These are phyloP conservation scores for Epichloe gansuensis DNA, from an alignment of 2,329 filamentous ascomycete genomes.

Conservation along the genomic window DNA sequence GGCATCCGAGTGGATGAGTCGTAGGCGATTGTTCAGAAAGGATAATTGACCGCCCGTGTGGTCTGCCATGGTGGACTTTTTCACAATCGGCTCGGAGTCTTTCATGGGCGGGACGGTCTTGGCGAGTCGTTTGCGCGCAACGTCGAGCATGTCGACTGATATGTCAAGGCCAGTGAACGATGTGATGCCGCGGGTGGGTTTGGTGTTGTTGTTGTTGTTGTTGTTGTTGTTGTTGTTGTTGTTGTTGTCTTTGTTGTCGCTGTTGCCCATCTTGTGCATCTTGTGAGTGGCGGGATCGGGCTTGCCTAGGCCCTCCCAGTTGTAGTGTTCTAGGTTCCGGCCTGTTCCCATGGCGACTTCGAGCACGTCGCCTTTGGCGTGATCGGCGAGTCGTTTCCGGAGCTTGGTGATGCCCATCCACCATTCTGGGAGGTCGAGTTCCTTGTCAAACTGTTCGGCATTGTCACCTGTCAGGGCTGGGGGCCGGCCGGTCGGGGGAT, in stretches of 20 bases:
- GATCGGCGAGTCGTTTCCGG: conserved; percentile 34
- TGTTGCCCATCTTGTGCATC: background rate
- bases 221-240: background rate
- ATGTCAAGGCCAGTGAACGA: conserved; percentile 53
- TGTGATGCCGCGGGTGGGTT: conserved; percentile 21
- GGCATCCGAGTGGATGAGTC: conserved; percentile 38
- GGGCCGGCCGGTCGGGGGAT: conserved; percentile 35
- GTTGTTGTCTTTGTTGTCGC: background rate
- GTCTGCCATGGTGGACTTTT: conserved; percentile 21
- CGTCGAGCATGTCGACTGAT: conserved; percentile 45
- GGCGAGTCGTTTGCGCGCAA: conserved; percentile 41
- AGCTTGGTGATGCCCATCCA: conserved; percentile 43
- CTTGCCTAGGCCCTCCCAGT: conserved; percentile 35
- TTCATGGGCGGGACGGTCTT: conserved; percentile 28
- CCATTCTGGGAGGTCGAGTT: conserved; percentile 44
- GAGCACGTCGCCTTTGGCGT: conserved; percentile 44
- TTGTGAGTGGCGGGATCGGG: background rate
- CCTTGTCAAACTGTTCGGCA: conserved; percentile 45
- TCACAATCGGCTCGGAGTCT: conserved; percentile 19
- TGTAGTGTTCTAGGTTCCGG: conserved; percentile 46
- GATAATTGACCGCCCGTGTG: conserved; percentile 24
- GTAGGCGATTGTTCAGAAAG: conserved; percentile 30
- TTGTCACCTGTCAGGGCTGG: conserved; percentile 31
- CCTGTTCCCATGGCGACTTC: conserved; percentile 53
- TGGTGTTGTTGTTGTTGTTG: no score